These are phyloP conservation scores for Boletus semigastroideus DNA, from an alignment of 1,284 basidiomycete species.

Conservation along the genomic window DNA sequence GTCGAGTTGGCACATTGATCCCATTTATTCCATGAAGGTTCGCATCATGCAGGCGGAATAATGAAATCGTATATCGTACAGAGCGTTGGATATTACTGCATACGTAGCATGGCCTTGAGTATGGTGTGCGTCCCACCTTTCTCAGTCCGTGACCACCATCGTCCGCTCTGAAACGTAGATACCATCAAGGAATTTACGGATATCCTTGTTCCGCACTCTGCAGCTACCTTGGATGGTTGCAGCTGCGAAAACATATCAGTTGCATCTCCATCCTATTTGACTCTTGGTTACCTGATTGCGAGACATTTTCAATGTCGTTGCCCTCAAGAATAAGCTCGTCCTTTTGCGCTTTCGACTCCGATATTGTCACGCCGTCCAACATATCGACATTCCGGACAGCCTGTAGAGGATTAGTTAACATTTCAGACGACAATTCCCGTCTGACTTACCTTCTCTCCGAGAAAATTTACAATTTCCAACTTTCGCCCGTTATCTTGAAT, in stretches of 20 bases:
- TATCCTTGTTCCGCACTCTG: constrained; percentile 97
- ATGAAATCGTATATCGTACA: constrained; percentile 32
- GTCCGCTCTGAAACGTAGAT: constrained; percentile 92
- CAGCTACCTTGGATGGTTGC: constrained; percentile 94
- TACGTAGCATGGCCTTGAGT: constrained; percentile 20
- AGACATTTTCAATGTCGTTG: constrained; percentile 94
- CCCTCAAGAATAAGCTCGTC: constrained; percentile 93
- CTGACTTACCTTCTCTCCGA: constrained; percentile 82
- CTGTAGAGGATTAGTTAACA: constrained; percentile 39
- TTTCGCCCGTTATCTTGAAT: constrained; percentile 79
- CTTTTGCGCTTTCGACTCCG: constrained; percentile 94
- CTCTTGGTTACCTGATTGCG: constrained; percentile 73
- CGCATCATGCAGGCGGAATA: constrained; percentile 3
- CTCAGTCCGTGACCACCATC: constrained; percentile 53
- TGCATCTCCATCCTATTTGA: neutral
- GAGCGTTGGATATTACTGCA: constrained; percentile 20
- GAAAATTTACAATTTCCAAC: constrained; percentile 98
- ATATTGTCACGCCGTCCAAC: constrained; percentile 85
- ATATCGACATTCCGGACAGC: constrained; percentile 91
- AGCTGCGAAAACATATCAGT: constrained; percentile 46
- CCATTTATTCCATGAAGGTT: constrained; percentile 58
- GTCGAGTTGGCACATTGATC: constrained; percentile 69
- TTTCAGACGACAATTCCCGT: neutral
- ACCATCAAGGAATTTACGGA: constrained; percentile 91
- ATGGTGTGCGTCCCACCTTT: constrained; percentile 8